Evolutionary conservation across 805 yeast genomes (phyloP).

Genomic region (Yarrowia porcina): DNA sequence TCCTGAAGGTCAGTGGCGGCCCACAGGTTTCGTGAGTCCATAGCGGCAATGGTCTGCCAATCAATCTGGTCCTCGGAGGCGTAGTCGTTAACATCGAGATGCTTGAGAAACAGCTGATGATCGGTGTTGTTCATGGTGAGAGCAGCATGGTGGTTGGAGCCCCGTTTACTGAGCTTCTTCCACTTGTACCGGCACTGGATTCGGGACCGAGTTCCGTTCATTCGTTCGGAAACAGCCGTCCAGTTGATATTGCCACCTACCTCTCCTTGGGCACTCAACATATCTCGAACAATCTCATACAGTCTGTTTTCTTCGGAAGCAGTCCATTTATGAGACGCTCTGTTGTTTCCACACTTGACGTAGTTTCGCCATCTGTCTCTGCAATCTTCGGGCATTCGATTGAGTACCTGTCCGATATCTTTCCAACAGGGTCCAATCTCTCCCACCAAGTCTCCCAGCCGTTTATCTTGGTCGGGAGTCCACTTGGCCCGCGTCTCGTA

Average conservation of each 20-base stretch:
- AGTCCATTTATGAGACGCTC: conserved; percentile 80
- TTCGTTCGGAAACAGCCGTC: conserved; percentile 84
- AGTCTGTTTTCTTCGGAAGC: conserved; percentile 64
- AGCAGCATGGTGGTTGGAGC: conserved; percentile 46
- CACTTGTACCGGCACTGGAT: conserved; percentile 96
- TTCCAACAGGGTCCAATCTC: conserved; percentile 86
- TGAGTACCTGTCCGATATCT: conserved; percentile 70
- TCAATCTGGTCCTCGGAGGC: conserved; percentile 46
- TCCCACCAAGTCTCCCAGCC: conserved; percentile 58
- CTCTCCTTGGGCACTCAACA: conserved; percentile 42
- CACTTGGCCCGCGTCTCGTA: conserved; percentile 87
- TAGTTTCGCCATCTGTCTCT: conserved; percentile 96
- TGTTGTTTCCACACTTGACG: conserved; percentile 79
- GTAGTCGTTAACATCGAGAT: conserved; percentile 46
- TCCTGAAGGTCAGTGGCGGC: conserved; percentile 57
- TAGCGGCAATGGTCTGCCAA: conserved; percentile 54
- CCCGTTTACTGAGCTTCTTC: conserved; percentile 73
- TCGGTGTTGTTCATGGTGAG: conserved; percentile 46
- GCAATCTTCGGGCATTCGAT: conserved; percentile 97
- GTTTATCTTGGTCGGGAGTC: conserved; percentile 77
- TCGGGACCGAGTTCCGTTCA: conserved; percentile 85
- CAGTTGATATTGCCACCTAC: conserved; percentile 58
- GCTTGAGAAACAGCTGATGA: conserved; percentile 49
- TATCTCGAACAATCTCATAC: conserved; percentile 50
- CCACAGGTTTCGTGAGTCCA: conserved; percentile 50